These are phyloP conservation scores for Babesia caballi DNA, from an alignment of 169 alveolate genomes.

Conservation along the genomic window DNA sequence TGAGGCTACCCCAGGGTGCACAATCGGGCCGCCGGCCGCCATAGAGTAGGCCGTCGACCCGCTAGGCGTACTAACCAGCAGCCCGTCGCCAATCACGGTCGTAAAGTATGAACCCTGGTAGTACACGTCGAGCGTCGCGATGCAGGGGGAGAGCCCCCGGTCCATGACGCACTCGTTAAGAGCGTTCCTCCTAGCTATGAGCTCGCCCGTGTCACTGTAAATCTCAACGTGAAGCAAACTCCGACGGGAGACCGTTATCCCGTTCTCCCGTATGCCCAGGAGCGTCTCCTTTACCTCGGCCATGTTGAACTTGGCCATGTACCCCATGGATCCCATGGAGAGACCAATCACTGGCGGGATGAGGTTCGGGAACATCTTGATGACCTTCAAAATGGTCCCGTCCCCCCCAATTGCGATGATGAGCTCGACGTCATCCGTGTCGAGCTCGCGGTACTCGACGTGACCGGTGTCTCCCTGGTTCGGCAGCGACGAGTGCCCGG, in stretches of 20 bases:
- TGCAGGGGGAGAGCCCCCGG: constrained; percentile 70
- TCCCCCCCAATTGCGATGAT: constrained; percentile 93
- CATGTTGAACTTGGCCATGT: constrained; percentile 75
- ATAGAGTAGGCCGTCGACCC: constrained; percentile 98
- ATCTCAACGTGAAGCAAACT: constrained; percentile 41
- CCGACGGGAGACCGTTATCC: constrained; percentile 52
- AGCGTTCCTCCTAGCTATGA: constrained; percentile 47
- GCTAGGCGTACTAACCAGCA: constrained; percentile 91
- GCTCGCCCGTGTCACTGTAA: constrained; percentile 41
- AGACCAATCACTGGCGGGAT: constrained; percentile 83
- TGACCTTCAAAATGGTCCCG: constrained; percentile 90
- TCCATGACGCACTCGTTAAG: constrained; percentile 76
- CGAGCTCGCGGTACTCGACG: constrained; percentile 2
- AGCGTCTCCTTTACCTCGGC: constrained; percentile 49
- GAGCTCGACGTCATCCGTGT: constrained; percentile 70
- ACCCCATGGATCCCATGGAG: constrained; percentile 83
- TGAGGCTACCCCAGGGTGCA: constrained; percentile 87
- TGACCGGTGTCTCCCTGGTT: neutral
- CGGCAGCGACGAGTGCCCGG: neutral
- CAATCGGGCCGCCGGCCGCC: constrained; percentile 97
- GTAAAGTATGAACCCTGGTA: constrained; percentile 68
- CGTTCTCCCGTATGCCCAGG: constrained; percentile 8
- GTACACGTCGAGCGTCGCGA: constrained; percentile 69
- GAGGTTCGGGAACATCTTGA: constrained; percentile 75
- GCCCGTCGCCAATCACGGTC: constrained; percentile 77